These are phyloP conservation scores for Cadophora sp. DNA, from an alignment of 2,329 filamentous ascomycete genomes.

Conservation along the genomic window DNA sequence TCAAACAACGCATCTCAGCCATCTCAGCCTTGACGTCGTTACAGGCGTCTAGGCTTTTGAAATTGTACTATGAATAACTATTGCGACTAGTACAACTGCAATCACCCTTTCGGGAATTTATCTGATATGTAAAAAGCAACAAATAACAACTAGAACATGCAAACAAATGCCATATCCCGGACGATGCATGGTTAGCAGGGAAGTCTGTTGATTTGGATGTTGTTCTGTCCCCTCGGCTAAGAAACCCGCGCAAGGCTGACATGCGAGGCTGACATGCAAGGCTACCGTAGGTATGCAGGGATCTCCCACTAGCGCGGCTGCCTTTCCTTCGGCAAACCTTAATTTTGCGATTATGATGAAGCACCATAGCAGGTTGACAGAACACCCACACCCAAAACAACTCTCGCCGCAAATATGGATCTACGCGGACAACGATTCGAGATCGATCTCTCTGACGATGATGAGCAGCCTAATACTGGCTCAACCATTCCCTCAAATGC, in stretches of 20 bases:
- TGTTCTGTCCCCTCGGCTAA: constrained; percentile 7
- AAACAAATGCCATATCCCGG: too few species aligned
- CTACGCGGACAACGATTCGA: constrained; percentile 66
- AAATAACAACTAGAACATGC: not conserved
- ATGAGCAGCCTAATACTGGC: constrained; percentile 49
- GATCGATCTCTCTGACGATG: constrained; percentile 63
- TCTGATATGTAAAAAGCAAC: not conserved
- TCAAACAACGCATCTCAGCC: constrained; percentile 10
- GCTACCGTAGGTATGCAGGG: not conserved
- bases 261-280: constrained; percentile 12
- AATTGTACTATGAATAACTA: not conserved
- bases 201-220: constrained; percentile 12
- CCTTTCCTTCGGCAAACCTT: constrained; percentile 12
- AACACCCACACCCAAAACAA: not conserved
- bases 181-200: constrained; percentile 12
- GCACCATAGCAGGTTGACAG: not conserved
- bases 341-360: not conserved
- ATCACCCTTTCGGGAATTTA: constrained; percentile 2
- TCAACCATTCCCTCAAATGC: constrained; percentile 38
- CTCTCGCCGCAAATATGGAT: constrained; percentile 48
- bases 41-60: not conserved
- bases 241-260: constrained; percentile 9
- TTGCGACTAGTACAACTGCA: not conserved
- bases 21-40: constrained; percentile 16
- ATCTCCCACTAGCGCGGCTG: not conserved